Percentiles rank a stretch among this genome's conserved stretches.
Conservation (phyloP, 306 rosid genomes). For the Vicia faba region DNA sequence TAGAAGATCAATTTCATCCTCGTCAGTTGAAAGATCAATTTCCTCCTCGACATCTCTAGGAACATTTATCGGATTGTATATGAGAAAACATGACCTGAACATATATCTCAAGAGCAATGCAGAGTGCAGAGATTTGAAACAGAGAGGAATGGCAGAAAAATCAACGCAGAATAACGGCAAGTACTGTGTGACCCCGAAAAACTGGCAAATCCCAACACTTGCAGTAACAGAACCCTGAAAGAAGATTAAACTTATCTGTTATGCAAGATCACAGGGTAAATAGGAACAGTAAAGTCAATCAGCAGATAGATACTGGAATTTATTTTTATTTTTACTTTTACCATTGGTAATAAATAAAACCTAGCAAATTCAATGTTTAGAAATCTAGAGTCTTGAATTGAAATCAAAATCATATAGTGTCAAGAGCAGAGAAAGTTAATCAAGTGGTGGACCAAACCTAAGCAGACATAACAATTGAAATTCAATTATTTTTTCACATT, state of each 20-base stretch:
- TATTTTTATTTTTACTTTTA: not conserved
- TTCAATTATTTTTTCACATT: not conserved
- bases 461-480: not conserved
- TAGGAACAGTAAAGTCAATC: not conserved
- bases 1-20: conserved; percentile 35
- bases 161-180: conserved; percentile 64
- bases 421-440: not conserved
- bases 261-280: not conserved
- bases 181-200: conserved; percentile 49
- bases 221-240: conserved; percentile 57
- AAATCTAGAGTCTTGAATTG: not conserved
- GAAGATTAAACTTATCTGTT: not conserved
- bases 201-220: conserved; percentile 51
- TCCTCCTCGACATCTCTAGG: conserved; percentile 22
- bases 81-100: conserved; percentile 36
- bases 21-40: conserved; percentile 42
- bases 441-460: not conserved
- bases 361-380: not conserved
- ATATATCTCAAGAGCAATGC: conserved; percentile 42
- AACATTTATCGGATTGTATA: conserved; percentile 35
- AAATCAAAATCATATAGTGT: conserved; percentile 13
- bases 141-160: conserved; percentile 73
- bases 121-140: conserved; percentile 56
- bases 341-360: not conserved
- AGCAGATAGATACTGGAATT: not conserved